Evolutionary conservation across 345 rosid species (phyloP).

Genomic region (Clarkia xantiana): DNA sequence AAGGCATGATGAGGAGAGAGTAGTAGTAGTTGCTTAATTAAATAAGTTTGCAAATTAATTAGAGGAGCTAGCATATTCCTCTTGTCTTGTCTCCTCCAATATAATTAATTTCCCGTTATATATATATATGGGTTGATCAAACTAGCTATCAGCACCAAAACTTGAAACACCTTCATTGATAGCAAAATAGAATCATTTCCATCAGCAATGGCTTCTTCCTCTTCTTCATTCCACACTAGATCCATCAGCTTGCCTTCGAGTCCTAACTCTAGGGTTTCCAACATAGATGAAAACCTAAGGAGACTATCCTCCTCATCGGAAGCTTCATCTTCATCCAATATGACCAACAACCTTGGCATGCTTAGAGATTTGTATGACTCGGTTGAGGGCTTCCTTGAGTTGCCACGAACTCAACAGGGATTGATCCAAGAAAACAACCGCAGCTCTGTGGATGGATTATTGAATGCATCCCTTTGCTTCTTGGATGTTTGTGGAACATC

Average conservation of each 20-base stretch:
- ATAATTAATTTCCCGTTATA: neutral
- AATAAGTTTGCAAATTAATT: too few species aligned
- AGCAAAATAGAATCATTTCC: neutral
- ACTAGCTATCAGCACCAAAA: neutral
- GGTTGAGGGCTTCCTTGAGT: conserved; percentile 11
- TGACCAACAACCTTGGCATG: conserved; percentile 3
- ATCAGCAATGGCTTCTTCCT: conserved; percentile 1
- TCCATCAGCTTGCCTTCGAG: conserved; percentile 27
- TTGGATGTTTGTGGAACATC: conserved; percentile 12
- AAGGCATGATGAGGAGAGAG: too few species aligned
- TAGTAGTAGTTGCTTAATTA: too few species aligned
- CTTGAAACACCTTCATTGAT: neutral
- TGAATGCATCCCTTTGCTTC: conserved; percentile 15
- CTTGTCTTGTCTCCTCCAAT: neutral
- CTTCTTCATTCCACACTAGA: conserved; percentile 11
- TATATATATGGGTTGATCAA: neutral
- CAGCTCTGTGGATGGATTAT: conserved; percentile 10
- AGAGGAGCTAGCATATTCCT: conserved; percentile 2
- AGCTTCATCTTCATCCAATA: conserved; percentile 11
- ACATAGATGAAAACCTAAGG: conserved; percentile 13
- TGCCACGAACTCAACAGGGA: conserved; percentile 12
- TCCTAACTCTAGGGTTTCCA: conserved; percentile 17
- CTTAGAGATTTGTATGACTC: conserved; percentile 16
- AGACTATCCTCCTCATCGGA: conserved; percentile 15
- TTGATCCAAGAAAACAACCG: conserved; percentile 6